Percentiles rank a stretch among this genome's conserved stretches.
Evolutionary conservation across 2,329 filamentous ascomycete species (phyloP).

Genomic region (Calonectria pseudoreteaudii): DNA sequence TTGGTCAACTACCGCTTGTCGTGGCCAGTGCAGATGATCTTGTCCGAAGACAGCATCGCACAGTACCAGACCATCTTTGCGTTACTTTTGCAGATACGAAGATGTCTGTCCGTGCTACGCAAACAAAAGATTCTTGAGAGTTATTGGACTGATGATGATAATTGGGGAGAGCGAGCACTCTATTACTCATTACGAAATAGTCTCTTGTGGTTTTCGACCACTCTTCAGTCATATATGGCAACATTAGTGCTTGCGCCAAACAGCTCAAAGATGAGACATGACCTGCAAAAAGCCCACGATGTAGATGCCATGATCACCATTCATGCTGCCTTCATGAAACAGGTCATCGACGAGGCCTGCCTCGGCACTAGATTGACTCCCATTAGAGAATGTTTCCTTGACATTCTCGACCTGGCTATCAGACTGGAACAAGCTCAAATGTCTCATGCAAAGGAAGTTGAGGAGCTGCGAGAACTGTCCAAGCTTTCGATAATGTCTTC

Average conservation of each 20-base stretch:
- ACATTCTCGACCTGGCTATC: slow-evolving; percentile 80
- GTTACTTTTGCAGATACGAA: slow-evolving; percentile 81
- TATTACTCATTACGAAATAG: slow-evolving; percentile 74
- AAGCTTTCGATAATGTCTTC: slow-evolving; percentile 34
- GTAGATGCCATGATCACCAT: slow-evolving; percentile 84
- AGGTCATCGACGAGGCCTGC: slow-evolving; percentile 75
- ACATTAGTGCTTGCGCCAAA: slow-evolving; percentile 77
- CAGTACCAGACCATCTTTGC: slow-evolving; percentile 80
- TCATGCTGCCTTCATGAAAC: slow-evolving; percentile 73
- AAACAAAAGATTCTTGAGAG: slow-evolving; percentile 60
- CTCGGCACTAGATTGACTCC: slow-evolving; percentile 76
- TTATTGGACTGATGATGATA: slow-evolving; percentile 50
- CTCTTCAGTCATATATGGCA: slow-evolving; percentile 80
- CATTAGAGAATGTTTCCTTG: slow-evolving; percentile 79
- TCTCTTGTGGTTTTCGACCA: slow-evolving; percentile 82
- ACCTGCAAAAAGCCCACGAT: slow-evolving; percentile 73
- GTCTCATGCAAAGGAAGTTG: slow-evolving; percentile 50
- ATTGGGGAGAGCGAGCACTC: slow-evolving; percentile 56
- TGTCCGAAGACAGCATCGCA: slow-evolving; percentile 72
- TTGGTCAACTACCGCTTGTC: slow-evolving; percentile 75
- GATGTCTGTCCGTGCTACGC: slow-evolving; percentile 76
- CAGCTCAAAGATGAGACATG: slow-evolving; percentile 64
- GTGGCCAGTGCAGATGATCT: slow-evolving; percentile 77
- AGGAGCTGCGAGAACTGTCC: slow-evolving; percentile 50
- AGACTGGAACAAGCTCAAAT: slow-evolving; percentile 72